A percentile compares a stretch with the other conserved stretches of the same genome.
These are phyloP conservation scores for Aquilaria sinensis DNA, from an alignment of 345 rosid species.

Conservation along the genomic window DNA sequence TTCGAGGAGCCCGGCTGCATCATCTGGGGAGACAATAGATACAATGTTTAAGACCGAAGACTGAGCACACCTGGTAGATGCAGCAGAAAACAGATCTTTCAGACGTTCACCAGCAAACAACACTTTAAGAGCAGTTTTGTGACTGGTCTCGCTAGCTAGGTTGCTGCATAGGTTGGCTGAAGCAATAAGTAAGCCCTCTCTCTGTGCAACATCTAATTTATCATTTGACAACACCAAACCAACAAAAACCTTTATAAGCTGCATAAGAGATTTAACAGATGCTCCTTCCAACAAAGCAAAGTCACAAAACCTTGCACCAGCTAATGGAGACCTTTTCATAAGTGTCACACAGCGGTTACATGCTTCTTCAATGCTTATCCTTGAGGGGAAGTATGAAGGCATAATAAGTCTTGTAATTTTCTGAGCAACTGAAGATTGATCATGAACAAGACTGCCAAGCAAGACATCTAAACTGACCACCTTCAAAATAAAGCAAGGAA, in stretches of 20 bases:
- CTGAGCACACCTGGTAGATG: constrained; percentile 51
- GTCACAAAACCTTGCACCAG: constrained; percentile 93
- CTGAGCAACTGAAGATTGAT: constrained; percentile 69
- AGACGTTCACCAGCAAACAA: constrained; percentile 43
- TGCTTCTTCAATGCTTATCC: constrained; percentile 61
- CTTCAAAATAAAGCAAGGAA: constrained; percentile 32
- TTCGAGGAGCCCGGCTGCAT: constrained; percentile 44
- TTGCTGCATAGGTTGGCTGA: constrained; percentile 48
- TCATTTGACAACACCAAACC: constrained; percentile 43
- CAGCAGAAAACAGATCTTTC: constrained; percentile 49
- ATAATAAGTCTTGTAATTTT: constrained; percentile 66
- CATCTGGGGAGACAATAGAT: constrained; percentile 40
- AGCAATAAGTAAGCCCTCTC: constrained; percentile 68
- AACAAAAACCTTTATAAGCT: constrained; percentile 56
- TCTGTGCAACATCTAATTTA: constrained; percentile 43
- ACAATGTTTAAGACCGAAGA: constrained; percentile 59
- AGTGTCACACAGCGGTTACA: constrained; percentile 76
- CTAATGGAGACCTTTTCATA: constrained; percentile 68
- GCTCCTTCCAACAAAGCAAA: constrained; percentile 62
- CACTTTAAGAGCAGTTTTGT: constrained; percentile 46
- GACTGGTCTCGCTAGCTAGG: constrained; percentile 42
- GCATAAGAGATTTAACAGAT: constrained; percentile 44
- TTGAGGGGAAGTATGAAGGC: constrained; percentile 87
- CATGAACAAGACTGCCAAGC: constrained; percentile 55
- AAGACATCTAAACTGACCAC: constrained; percentile 66